A percentile compares a stretch with the other conserved stretches of the same genome.
Evolutionary conservation across 768 basidiomycete species (phyloP).

Genomic region (Leucocoprinus birnbaumii): DNA sequence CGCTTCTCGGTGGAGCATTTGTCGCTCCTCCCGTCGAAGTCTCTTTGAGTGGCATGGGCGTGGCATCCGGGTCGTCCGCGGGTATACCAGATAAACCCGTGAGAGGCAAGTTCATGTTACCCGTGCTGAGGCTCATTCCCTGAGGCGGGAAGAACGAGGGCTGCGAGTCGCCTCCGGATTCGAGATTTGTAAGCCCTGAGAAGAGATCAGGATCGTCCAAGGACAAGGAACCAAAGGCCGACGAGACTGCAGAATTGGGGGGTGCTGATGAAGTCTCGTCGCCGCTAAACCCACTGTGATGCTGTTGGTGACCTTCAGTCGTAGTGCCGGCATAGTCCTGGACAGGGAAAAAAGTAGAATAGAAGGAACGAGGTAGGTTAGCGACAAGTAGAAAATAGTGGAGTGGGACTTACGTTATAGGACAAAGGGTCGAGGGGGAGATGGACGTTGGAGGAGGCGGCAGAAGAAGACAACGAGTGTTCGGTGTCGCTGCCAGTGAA

Average conservation of each 20-base stretch:
- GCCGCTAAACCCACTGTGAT: constrained; percentile 4
- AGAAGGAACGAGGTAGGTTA: constrained; percentile 6
- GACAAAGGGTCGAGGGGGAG: constrained; percentile 33
- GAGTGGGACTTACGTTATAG: constrained; percentile 9
- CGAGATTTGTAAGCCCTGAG: constrained; percentile 49
- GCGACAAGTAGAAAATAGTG: not conserved
- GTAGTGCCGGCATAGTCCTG: not conserved
- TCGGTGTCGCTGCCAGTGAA: constrained; percentile 42
- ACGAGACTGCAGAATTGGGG: constrained; percentile 39
- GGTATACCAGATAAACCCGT: constrained; percentile 2
- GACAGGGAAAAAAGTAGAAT: constrained; percentile 5
- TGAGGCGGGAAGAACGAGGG: constrained; percentile 57
- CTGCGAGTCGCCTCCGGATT: constrained; percentile 41
- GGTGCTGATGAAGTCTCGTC: not conserved
- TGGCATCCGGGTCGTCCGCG: constrained; percentile 38
- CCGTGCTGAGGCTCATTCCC: constrained; percentile 13
- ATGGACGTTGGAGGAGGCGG: constrained; percentile 49
- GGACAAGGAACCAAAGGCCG: constrained; percentile 73
- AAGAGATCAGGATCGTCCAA: constrained; percentile 72
- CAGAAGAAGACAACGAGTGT: constrained; percentile 47
- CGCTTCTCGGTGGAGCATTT: constrained; percentile 6
- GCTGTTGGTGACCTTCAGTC: not conserved
- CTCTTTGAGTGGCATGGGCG: constrained; percentile 42
- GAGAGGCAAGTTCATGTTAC: not conserved
- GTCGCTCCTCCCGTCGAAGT: constrained; percentile 8